Percentiles rank a stretch among this genome's conserved stretches.
Evolutionary conservation across 2,329 filamentous ascomycete species (phyloP).

Genomic region (Trichoderma sp.): DNA sequence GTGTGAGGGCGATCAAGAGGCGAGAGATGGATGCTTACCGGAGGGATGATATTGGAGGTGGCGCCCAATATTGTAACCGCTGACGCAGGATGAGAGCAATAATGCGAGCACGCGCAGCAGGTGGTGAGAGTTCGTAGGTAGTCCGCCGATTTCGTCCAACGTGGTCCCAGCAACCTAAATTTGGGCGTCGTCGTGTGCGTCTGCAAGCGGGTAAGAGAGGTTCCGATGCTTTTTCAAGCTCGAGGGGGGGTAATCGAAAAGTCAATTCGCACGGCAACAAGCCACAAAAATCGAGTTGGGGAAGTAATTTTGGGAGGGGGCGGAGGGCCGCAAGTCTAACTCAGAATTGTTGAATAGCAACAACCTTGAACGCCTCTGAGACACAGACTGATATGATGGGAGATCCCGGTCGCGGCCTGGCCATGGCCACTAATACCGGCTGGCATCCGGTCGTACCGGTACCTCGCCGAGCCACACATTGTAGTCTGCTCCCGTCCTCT

Average conservation of each 20-base stretch:
- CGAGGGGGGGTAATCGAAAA: neutral
- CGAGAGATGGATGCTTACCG: constrained; percentile 6
- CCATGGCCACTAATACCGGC: constrained; percentile 17
- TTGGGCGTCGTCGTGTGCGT: neutral
- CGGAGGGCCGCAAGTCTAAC: constrained; percentile 19
- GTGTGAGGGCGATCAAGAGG: neutral
- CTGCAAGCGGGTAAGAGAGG: constrained; percentile 7
- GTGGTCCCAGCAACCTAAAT: neutral
- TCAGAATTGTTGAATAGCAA: constrained; percentile 31
- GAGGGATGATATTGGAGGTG: neutral
- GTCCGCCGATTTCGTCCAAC: neutral
- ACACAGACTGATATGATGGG: constrained; percentile 14
- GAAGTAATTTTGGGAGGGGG: constrained; percentile 26
- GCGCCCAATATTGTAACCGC: neutral
- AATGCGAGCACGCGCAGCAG: neutral
- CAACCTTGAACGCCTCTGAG: neutral
- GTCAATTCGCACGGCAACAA: constrained; percentile 19
- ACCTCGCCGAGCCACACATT: constrained; percentile 25
- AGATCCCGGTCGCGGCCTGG: constrained; percentile 25
- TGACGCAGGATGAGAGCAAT: constrained; percentile 17
- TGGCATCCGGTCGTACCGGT: constrained; percentile 25
- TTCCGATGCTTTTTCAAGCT: constrained; percentile 16
- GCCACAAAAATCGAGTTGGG: constrained; percentile 31
- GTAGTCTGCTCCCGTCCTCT: neutral
- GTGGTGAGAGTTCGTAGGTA: neutral